phyloP scores from a whole-genome alignment of 306 rosid genomes.

The Begonia peltatifolia region DNA sequence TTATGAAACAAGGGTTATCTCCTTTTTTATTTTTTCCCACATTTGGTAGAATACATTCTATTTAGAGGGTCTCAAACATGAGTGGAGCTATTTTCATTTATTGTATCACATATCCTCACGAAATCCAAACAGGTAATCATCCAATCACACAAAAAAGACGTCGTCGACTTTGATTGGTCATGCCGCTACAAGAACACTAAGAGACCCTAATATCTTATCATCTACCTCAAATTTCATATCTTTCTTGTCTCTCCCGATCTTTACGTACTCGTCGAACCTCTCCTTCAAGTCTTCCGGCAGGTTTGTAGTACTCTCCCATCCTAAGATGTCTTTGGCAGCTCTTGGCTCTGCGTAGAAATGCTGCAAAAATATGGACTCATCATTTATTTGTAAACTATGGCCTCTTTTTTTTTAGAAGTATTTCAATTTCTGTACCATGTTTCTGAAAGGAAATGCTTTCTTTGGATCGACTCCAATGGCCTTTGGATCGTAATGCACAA shows the following conservation, averaged over 20 bases:
- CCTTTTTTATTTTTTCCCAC: no score
- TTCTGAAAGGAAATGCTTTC: constrained; percentile 94
- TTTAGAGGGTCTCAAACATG: no score
- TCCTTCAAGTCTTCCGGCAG: constrained; percentile 74
- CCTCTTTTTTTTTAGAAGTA: no score
- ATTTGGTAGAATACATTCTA: no score
- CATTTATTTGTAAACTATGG: no score
- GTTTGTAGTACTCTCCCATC: constrained; percentile 55
- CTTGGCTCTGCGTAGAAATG: constrained; percentile 95
- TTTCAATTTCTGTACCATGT: constrained; percentile 26
- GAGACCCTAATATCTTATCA: constrained; percentile 71
- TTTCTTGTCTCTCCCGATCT: constrained; percentile 85
- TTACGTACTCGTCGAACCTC: constrained; percentile 64
- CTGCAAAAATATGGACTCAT: constrained; percentile 26
- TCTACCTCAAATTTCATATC: constrained; percentile 56
- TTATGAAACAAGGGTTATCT: no score
- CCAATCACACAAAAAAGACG: no score
- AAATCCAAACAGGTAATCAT: no score
- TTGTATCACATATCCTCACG: no score
- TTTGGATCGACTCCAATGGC: constrained; percentile 67
- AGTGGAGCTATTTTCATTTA: no score
- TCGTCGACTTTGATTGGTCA: constrained; percentile 15
- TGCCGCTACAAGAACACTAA: constrained; percentile 56
- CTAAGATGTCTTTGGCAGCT: constrained; percentile 72
- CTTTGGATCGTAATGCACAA: constrained; percentile 83